phyloP scores from a whole-genome alignment of 345 rosid genomes.

The Acer campestre region DNA sequence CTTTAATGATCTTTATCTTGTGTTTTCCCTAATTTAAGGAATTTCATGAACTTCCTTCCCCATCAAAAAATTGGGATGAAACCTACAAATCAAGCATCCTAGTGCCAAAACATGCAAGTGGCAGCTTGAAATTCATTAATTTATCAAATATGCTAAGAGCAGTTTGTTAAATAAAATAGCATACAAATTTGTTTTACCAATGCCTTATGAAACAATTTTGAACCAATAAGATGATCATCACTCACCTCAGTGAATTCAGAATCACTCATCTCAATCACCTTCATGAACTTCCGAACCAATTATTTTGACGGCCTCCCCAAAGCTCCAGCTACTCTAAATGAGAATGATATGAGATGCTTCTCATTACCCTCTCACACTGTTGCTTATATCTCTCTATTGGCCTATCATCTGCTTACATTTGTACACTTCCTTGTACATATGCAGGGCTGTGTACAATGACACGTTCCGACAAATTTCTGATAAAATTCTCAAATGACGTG shows the following conservation, averaged over 20 bases:
- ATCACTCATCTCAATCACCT: too few relatives aligned
- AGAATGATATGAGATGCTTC: too few relatives aligned
- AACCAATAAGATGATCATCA: background rate
- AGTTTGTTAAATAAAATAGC: background rate
- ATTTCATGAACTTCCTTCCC: background rate
- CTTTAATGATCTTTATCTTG: background rate
- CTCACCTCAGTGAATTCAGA: background rate
- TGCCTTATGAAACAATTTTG: background rate
- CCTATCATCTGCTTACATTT: too few relatives aligned
- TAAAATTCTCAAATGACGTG: too few relatives aligned
- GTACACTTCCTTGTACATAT: too few relatives aligned
- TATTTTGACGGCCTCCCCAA: too few relatives aligned
- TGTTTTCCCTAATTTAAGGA: background rate
- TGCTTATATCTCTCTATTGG: too few relatives aligned
- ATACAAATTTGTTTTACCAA: background rate
- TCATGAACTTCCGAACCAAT: too few relatives aligned
- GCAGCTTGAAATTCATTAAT: background rate
- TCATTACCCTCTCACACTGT: too few relatives aligned
- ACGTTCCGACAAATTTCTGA: too few relatives aligned
- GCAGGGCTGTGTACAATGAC: too few relatives aligned
- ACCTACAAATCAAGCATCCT: slow-evolving; percentile 11
- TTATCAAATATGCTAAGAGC: slow-evolving; percentile 4
- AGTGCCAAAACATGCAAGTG: background rate
- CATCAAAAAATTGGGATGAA: slow-evolving; percentile 4
- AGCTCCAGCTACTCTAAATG: too few relatives aligned